Conservation (phyloP, 768 basidiomycete species). For the Mycena metata region DNA sequence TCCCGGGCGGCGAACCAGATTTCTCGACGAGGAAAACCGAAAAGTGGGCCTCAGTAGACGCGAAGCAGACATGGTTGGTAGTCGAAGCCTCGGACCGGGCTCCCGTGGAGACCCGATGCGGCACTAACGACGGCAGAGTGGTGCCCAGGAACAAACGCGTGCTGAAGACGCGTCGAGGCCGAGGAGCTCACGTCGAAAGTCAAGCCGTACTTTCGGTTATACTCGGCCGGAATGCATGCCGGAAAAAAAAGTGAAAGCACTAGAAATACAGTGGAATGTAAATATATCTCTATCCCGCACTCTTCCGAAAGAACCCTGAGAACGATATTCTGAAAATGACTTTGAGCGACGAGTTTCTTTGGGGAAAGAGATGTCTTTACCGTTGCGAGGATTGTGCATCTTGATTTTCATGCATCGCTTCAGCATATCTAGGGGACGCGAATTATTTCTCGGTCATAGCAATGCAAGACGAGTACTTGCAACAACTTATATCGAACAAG, state of each 20-base stretch:
- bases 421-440: constrained; percentile 63
- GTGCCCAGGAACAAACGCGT: too few species aligned
- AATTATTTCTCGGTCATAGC: constrained; percentile 1
- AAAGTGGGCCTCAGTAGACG: neutral
- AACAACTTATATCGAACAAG: constrained; percentile 94
- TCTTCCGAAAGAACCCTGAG: constrained; percentile 37
- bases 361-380: too few species aligned
- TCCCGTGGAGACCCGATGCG: too few species aligned
- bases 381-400: constrained; percentile 78
- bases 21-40: neutral
- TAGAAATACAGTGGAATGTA: constrained; percentile 27
- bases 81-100: too few species aligned
- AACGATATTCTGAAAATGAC: constrained; percentile 57
- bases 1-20: constrained; percentile 7
- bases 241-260: neutral
- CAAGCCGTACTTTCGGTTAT: too few species aligned
- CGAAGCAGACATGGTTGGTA: constrained; percentile 6
- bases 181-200: too few species aligned
- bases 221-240: too few species aligned
- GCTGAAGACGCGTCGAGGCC: too few species aligned
- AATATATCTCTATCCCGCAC: neutral
- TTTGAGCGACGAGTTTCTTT: too few species aligned
- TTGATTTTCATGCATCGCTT: constrained; percentile 83
- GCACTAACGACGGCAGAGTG: too few species aligned
- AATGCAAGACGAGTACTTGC: constrained; percentile 59